Conservation (phyloP, 345 rosid genomes). For the Moricandia moricandioides region DNA sequence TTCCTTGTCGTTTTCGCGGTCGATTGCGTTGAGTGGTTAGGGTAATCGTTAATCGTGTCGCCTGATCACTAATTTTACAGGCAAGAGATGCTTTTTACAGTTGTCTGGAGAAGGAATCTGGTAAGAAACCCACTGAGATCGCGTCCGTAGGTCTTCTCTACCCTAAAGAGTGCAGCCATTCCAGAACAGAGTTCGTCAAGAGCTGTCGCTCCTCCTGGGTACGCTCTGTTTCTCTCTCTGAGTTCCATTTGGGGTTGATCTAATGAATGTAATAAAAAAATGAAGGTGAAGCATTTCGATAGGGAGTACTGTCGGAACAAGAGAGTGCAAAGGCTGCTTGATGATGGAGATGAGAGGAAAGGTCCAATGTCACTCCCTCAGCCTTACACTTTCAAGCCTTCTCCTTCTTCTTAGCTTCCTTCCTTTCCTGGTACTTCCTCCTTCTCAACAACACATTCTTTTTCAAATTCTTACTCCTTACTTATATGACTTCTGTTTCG, state of each 20-base stretch:
- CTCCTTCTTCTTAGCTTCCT: constrained; percentile 30
- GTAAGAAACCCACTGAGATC: constrained; percentile 65
- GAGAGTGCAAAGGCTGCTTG: constrained; percentile 65
- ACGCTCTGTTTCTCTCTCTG: constrained; percentile 13
- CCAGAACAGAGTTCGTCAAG: constrained; percentile 51
- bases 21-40: neutral
- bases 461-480: neutral
- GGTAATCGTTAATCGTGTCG: neutral
- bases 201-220: constrained; percentile 83
- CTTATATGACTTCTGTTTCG: neutral
- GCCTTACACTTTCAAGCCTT: constrained; percentile 73
- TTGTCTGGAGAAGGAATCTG: constrained; percentile 66
- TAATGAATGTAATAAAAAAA: neutral
- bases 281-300: constrained; percentile 90
- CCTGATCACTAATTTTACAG: constrained; percentile 35
- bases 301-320: constrained; percentile 67
- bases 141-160: constrained; percentile 77
- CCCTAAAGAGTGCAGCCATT: constrained; percentile 59
- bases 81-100: constrained; percentile 77
- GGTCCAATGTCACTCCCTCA: constrained; percentile 81
- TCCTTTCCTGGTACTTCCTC: constrained; percentile 12
- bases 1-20: neutral
- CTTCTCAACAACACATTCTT: neutral
- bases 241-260: neutral
- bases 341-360: constrained; percentile 62